phyloP scores from a whole-genome alignment of 768 basidiomycete species.

The Termitomyces sp. region DNA sequence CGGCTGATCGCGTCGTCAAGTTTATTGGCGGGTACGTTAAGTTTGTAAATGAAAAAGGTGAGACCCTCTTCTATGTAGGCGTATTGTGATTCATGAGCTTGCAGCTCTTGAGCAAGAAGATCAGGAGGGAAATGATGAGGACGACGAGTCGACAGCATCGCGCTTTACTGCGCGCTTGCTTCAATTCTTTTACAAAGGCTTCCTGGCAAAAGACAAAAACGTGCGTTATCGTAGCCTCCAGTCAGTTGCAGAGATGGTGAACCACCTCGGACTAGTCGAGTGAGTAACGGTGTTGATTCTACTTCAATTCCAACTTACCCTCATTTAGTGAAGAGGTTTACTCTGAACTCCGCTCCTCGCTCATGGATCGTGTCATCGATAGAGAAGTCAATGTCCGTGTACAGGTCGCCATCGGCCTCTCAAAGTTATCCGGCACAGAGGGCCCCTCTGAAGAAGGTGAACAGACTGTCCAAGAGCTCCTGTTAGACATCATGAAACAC shows the following conservation, averaged over 20 bases:
- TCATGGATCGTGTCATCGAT: slow-evolving; percentile 75
- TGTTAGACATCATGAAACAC: slow-evolving; percentile 62
- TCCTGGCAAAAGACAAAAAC: slow-evolving; percentile 82
- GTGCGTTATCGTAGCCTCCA: slow-evolving; percentile 80
- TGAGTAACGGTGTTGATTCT: slow-evolving; percentile 34
- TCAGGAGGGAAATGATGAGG: slow-evolving; percentile 37
- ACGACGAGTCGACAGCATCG: slow-evolving; percentile 60
- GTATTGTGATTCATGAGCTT: neutral
- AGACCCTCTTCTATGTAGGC: slow-evolving; percentile 13
- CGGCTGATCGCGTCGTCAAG: slow-evolving; percentile 77
- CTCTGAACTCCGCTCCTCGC: slow-evolving; percentile 49
- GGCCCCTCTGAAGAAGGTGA: slow-evolving; percentile 52
- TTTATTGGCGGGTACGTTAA: slow-evolving; percentile 79
- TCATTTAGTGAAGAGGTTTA: slow-evolving; percentile 73
- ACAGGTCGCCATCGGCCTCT: slow-evolving; percentile 77
- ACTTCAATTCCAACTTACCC: slow-evolving; percentile 3
- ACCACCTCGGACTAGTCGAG: slow-evolving; percentile 83
- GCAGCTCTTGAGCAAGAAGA: slow-evolving; percentile 38
- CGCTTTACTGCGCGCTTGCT: slow-evolving; percentile 68
- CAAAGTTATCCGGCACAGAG: slow-evolving; percentile 73
- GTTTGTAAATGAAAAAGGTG: slow-evolving; percentile 77
- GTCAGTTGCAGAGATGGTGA: slow-evolving; percentile 75
- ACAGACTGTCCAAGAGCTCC: slow-evolving; percentile 50
- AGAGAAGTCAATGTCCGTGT: slow-evolving; percentile 76
- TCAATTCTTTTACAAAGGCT: slow-evolving; percentile 69